Percentiles rank a stretch among this genome's conserved stretches.
These are phyloP conservation scores for Davidsoniella virescens DNA, from an alignment of 2,329 filamentous ascomycete species.

Conservation along the genomic window DNA sequence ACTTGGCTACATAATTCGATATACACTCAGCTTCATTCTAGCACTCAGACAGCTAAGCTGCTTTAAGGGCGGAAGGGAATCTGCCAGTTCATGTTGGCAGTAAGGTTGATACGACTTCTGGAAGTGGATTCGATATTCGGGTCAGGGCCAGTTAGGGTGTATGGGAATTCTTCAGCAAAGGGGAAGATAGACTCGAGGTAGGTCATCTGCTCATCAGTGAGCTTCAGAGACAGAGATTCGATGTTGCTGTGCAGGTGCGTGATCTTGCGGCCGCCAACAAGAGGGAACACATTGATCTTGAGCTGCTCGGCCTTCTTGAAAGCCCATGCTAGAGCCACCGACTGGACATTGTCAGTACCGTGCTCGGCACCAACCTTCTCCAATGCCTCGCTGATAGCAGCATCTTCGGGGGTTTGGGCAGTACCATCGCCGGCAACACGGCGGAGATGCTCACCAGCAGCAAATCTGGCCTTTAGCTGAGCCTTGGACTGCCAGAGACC, in stretches of 20 bases:
- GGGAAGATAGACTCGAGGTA: conserved; percentile 35
- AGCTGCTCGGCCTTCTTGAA: conserved; percentile 27
- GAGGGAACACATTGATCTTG: conserved; percentile 31
- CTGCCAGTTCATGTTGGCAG: not conserved
- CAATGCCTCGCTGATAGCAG: conserved; percentile 37
- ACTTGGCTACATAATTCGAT: too few relatives aligned
- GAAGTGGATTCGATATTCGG: not conserved
- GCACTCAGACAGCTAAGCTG: not conserved
- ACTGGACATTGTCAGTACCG: conserved; percentile 38
- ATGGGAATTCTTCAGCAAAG: conserved; percentile 26
- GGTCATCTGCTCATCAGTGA: conserved; percentile 35
- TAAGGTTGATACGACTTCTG: not conserved
- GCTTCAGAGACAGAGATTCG: conserved; percentile 31
- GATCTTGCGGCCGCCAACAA: conserved; percentile 35
- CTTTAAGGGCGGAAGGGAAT: conserved; percentile 3
- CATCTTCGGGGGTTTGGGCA: conserved; percentile 30
- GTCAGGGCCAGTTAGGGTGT: not conserved
- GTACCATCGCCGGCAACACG: conserved; percentile 15
- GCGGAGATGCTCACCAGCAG: conserved; percentile 25
- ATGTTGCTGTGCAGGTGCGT: conserved; percentile 40
- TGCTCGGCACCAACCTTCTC: conserved; percentile 42
- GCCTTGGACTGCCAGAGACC: conserved; percentile 31
- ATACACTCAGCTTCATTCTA: too few relatives aligned
- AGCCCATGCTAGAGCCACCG: conserved; percentile 38
- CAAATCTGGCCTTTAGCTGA: conserved; percentile 19